Evolutionary conservation across 805 yeast genomes (phyloP).

Genomic region (Komagataella mondaviorum): DNA sequence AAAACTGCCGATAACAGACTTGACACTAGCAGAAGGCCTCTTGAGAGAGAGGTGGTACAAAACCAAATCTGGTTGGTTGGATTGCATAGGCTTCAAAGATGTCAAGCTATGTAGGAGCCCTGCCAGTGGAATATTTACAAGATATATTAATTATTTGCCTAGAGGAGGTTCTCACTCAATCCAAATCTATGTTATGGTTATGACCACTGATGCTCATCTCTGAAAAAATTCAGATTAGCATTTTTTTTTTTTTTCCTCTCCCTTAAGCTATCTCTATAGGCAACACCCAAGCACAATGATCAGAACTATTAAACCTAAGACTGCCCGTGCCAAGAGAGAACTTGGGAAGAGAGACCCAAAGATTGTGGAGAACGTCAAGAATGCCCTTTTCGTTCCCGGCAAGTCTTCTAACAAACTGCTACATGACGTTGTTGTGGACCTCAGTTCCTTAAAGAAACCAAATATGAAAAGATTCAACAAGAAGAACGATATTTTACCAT

Average conservation of each 20-base stretch:
- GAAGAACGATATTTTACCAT: constrained; percentile 84
- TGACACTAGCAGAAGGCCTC: constrained; percentile 37
- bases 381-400: constrained; percentile 88
- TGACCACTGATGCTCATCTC: not conserved
- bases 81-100: not conserved
- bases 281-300: constrained; percentile 13
- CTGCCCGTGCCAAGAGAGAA: constrained; percentile 92
- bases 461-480: constrained; percentile 74
- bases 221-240: not conserved
- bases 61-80: constrained; percentile 20
- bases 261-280: not conserved
- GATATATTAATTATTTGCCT: not conserved
- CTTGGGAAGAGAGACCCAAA: constrained; percentile 81
- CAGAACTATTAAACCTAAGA: constrained; percentile 69
- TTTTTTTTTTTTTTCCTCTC: not conserved
- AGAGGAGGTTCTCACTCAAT: not conserved
- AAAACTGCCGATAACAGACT: constrained; percentile 59
- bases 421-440: constrained; percentile 82
- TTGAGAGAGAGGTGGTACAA: constrained; percentile 65
- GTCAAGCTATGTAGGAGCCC: not conserved
- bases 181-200: not conserved
- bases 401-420: constrained; percentile 62
- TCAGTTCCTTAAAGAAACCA: constrained; percentile 86
- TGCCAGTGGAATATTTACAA: not conserved
- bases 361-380: constrained; percentile 77